phyloP scores from a whole-genome alignment of 2,329 filamentous ascomycete genomes.

The Scedosporium boydii region DNA sequence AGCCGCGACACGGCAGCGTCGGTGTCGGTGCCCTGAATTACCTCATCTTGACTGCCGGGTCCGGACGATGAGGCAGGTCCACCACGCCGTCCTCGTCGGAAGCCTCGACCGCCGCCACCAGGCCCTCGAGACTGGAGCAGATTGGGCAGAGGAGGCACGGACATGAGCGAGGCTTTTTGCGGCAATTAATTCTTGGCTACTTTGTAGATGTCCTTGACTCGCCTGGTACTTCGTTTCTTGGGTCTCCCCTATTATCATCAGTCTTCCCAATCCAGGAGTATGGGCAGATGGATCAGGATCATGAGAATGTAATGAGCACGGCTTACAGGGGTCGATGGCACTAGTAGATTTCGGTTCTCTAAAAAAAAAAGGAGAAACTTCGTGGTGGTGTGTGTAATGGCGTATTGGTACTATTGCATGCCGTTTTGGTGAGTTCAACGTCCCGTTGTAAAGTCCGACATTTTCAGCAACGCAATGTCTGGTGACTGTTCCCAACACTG shows the following conservation, averaged over 20 bases:
- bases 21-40: constrained; percentile 81
- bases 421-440: too few species aligned
- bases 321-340: too few species aligned
- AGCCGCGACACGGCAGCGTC: constrained; percentile 84
- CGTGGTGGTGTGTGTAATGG: too few species aligned
- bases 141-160: constrained; percentile 69
- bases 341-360: too few species aligned
- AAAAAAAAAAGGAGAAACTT: too few species aligned
- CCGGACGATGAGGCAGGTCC: constrained; percentile 18
- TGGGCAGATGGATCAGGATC: too few species aligned
- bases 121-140: constrained; percentile 48
- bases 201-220: too few species aligned
- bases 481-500: too few species aligned
- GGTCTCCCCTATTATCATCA: background rate
- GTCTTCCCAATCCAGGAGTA: background rate
- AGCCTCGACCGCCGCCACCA: constrained; percentile 30
- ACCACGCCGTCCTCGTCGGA: constrained; percentile 24
- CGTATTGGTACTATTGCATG: too few species aligned
- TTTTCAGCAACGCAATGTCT: too few species aligned
- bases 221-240: background rate
- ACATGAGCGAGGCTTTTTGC: constrained; percentile 38
- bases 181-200: background rate
- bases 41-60: constrained; percentile 47
- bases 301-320: too few species aligned
- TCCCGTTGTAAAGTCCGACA: too few species aligned